Evolutionary conservation across 306 rosid genomes (phyloP).

Genomic region (Purshia tridentata): DNA sequence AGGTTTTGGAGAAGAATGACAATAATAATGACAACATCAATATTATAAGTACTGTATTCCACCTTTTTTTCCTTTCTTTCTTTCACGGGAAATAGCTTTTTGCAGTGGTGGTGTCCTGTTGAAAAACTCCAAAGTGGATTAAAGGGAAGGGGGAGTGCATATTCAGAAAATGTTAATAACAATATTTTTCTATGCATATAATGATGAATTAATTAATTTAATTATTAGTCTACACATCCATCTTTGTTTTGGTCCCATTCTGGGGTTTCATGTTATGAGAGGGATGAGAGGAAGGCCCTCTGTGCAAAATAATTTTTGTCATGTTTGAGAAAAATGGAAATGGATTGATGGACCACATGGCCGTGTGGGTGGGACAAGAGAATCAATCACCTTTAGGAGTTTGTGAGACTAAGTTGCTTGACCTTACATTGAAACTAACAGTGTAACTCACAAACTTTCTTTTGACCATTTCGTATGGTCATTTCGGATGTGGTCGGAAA

Average conservation of each 20-base stretch:
- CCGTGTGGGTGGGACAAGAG: neutral
- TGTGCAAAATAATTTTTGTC: neutral
- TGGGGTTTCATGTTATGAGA: neutral
- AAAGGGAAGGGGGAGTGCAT: conserved; percentile 1
- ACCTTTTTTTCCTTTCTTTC: neutral
- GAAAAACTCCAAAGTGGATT: neutral
- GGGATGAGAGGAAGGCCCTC: neutral
- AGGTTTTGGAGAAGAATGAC: neutral
- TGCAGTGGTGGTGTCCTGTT: neutral
- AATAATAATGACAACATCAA: neutral
- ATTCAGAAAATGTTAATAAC: neutral
- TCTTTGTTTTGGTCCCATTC: neutral
- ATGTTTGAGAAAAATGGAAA: neutral
- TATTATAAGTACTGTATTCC: too few relatives aligned
- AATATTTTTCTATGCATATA: neutral
- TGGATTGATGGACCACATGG: neutral
- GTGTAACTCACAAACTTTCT: neutral
- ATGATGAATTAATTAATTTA: too few relatives aligned
- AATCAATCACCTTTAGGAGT: neutral
- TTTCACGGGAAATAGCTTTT: neutral
- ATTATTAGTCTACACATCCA: too few relatives aligned
- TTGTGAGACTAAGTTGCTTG: neutral
- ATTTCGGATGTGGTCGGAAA: too few relatives aligned
- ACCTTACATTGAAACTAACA: neutral
- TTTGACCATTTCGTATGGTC: too few relatives aligned